Conservation (phyloP, 768 basidiomycete genomes). For the Naematelia encephala region DNA sequence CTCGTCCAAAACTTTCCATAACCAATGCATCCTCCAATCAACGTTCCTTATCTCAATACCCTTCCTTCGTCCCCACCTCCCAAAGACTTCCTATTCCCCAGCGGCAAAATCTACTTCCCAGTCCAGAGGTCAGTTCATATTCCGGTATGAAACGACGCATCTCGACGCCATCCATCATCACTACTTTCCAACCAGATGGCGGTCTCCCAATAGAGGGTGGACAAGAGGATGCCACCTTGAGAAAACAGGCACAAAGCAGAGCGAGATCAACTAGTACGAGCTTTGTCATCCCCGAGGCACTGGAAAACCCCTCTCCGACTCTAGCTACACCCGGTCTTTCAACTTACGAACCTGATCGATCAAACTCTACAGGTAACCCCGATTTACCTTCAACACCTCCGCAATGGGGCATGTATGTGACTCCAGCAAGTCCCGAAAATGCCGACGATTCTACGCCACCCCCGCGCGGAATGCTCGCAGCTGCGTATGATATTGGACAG, state of each 20-base stretch:
- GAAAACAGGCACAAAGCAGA: conserved; percentile 21
- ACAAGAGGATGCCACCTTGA: conserved; percentile 4
- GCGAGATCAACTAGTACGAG: conserved; percentile 42
- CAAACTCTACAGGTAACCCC: conserved; percentile 3
- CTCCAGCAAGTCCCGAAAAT: conserved; percentile 12
- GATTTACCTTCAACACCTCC: conserved; percentile 1
- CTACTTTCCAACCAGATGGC: conserved; percentile 1
- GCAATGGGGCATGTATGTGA: conserved; percentile 8
- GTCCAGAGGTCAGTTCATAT: conserved; percentile 1
- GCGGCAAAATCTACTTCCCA: neutral
- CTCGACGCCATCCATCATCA: conserved; percentile 23
- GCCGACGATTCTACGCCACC: neutral
- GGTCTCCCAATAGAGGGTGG: conserved; percentile 5
- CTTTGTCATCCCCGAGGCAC: conserved; percentile 25
- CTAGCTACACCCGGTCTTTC: neutral
- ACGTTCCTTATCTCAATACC: neutral
- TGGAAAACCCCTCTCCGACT: neutral
- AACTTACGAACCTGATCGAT: conserved; percentile 1
- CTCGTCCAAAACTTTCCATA: conserved; percentile 13
- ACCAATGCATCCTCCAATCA: conserved; percentile 6
- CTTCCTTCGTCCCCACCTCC: neutral
- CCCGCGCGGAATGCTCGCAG: conserved; percentile 10
- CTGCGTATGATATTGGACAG: conserved; percentile 34
- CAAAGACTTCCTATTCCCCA: too few relatives aligned
- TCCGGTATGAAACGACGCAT: conserved; percentile 28